phyloP scores from a whole-genome alignment of 805 yeast species.

The Yarrowia sp. region DNA sequence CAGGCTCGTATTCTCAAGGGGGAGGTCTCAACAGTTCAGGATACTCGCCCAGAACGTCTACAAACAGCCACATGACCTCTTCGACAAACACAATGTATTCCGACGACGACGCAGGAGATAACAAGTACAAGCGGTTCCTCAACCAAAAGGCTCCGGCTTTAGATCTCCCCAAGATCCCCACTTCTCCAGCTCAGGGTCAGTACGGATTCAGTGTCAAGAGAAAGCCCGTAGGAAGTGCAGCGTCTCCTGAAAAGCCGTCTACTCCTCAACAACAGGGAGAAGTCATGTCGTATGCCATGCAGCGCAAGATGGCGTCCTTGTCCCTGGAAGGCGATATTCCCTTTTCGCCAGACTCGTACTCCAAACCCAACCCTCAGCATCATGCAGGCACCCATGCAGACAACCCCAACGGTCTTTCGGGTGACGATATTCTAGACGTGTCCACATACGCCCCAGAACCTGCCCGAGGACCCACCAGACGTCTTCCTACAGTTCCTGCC shows the following conservation, averaged over 20 bases:
- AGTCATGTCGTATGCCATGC: slow-evolving; percentile 11
- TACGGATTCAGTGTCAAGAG: slow-evolving; percentile 16
- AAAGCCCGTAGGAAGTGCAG: slow-evolving; percentile 19
- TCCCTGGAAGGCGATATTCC: slow-evolving; percentile 27
- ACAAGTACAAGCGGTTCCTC: slow-evolving; percentile 6
- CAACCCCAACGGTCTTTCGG: neutral
- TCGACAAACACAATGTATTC: slow-evolving; percentile 17
- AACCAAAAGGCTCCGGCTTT: slow-evolving; percentile 18
- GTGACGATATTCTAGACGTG: slow-evolving; percentile 29
- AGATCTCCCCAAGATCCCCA: slow-evolving; percentile 6
- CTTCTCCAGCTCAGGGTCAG: slow-evolving; percentile 19
- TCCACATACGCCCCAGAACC: slow-evolving; percentile 35
- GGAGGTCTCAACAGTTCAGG: slow-evolving; percentile 9
- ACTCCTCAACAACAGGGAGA: neutral
- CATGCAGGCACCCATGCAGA: neutral
- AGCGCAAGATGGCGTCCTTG: slow-evolving; percentile 10
- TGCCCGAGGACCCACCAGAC: slow-evolving; percentile 15
- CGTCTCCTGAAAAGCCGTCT: neutral
- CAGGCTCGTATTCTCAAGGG: neutral
- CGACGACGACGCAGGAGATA: neutral
- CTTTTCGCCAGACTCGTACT: slow-evolving; percentile 31
- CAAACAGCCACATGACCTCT: slow-evolving; percentile 10
- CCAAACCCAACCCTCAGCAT: neutral
- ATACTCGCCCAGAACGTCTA: neutral
- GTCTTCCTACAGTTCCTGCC: slow-evolving; percentile 29